Conservation (phyloP, 176 grass and related monocot species). For the Secale cereale region DNA sequence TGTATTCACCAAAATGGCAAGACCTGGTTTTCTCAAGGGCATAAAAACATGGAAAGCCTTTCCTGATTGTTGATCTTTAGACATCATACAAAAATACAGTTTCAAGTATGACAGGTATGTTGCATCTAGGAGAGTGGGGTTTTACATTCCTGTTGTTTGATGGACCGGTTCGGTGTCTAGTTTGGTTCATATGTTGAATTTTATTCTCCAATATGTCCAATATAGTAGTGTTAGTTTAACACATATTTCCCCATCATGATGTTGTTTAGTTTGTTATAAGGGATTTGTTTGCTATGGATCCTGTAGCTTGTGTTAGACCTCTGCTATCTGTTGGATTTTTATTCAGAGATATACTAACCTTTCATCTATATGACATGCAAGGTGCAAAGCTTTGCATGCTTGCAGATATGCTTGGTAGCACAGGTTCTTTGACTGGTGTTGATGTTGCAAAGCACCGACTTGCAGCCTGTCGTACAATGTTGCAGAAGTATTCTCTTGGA, state of each 20-base stretch:
- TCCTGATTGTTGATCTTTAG: background rate
- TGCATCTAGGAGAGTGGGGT: background rate
- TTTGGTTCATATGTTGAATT: background rate
- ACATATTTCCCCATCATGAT: slow-evolving; percentile 7
- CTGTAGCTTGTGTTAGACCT: background rate
- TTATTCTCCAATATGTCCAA: background rate
- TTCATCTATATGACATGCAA: slow-evolving; percentile 28
- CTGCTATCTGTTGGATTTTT: slow-evolving; percentile 6
- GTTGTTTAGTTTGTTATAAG: background rate
- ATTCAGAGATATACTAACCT: background rate
- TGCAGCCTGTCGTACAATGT: slow-evolving; percentile 87
- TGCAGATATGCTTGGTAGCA: slow-evolving; percentile 64
- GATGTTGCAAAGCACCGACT: slow-evolving; percentile 85
- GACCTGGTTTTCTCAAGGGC: background rate
- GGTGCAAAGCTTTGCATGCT: slow-evolving; percentile 99
- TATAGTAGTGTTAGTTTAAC: background rate
- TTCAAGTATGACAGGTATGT: background rate
- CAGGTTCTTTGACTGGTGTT: slow-evolving; percentile 88
- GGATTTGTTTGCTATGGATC: background rate
- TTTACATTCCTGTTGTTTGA: background rate
- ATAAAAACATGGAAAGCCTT: slow-evolving; percentile 10
- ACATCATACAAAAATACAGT: background rate
- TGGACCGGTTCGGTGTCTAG: background rate
- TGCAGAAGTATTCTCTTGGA: slow-evolving; percentile 88
- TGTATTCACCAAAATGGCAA: background rate